Conservation (phyloP, 768 basidiomycete genomes). For the Leccinum subgranulosum region DNA sequence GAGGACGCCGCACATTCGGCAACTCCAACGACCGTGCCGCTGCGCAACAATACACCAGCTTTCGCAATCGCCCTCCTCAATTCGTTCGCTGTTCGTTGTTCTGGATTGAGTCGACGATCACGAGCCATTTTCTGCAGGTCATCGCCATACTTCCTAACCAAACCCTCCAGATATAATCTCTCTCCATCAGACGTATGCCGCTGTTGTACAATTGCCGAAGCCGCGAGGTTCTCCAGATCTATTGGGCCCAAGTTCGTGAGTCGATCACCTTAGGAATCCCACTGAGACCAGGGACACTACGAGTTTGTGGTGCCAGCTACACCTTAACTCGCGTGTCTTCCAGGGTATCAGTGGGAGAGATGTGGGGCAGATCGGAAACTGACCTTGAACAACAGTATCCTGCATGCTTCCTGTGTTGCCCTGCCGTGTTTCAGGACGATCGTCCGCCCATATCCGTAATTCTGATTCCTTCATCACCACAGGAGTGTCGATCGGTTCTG, state of each 20-base stretch:
- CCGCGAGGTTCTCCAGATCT: conserved; percentile 69
- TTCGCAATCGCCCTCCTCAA: conserved; percentile 59
- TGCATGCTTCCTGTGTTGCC: not conserved
- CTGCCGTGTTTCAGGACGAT: not conserved
- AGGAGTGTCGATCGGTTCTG: conserved; percentile 41
- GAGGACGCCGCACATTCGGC: conserved; percentile 5
- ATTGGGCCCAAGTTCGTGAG: conserved; percentile 13
- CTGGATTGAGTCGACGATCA: conserved; percentile 76
- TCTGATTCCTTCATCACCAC: conserved; percentile 12
- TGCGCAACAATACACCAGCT: conserved; percentile 44
- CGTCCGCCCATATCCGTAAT: conserved; percentile 16
- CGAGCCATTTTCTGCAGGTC: conserved; percentile 75
- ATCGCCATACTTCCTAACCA: conserved; percentile 67
- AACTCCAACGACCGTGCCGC: not conserved
- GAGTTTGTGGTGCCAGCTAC: conserved; percentile 1
- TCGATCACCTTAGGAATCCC: not conserved
- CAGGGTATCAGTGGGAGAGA: not conserved
- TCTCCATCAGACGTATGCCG: conserved; percentile 73
- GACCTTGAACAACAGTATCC: conserved; percentile 31
- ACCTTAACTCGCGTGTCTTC: not conserved
- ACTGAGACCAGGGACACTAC: conserved; percentile 1
- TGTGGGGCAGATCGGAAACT: conserved; percentile 16
- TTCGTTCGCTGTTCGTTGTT: conserved; percentile 83
- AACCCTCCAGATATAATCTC: conserved; percentile 55
- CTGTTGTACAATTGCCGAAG: conserved; percentile 41